phyloP scores from a whole-genome alignment of 345 rosid genomes.

The Camelina hispida region DNA sequence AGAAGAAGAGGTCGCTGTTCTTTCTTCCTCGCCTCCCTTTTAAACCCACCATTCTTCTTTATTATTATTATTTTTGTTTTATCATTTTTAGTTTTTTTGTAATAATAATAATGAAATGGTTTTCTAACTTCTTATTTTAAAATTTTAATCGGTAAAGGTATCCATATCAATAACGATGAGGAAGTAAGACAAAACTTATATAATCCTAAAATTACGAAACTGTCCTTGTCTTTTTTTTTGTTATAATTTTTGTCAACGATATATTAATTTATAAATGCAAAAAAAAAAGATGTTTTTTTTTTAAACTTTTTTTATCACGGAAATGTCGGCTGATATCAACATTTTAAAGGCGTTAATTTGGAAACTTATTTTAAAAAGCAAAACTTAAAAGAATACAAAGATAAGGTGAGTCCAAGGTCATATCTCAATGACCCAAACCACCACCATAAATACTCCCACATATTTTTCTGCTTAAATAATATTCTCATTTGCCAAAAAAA shows the following conservation, averaged over 20 bases:
- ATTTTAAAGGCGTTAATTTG: conserved; percentile 31
- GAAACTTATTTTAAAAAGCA: conserved; percentile 13
- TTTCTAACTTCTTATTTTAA: conserved; percentile 7
- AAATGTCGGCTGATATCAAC: conserved; percentile 38
- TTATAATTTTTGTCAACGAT: conserved; percentile 22
- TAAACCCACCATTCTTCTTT: conserved; percentile 44
- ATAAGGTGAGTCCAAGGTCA: conserved; percentile 45
- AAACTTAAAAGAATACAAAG: conserved; percentile 36
- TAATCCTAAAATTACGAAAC: conserved; percentile 13
- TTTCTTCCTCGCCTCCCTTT: conserved; percentile 50
- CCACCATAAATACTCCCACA: conserved; percentile 43
- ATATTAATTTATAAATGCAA: not conserved
- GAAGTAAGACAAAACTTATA: conserved; percentile 31
- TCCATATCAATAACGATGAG: conserved; percentile 28
- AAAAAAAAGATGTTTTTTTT: not conserved
- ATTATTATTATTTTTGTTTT: conserved; percentile 26
- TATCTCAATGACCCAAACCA: conserved; percentile 42
- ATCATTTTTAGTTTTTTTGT: conserved; percentile 9
- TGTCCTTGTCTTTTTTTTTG: conserved; percentile 12
- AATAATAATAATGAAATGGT: conserved; percentile 5
- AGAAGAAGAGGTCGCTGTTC: conserved; percentile 51
- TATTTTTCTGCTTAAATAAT: conserved; percentile 26
- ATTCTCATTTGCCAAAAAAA: not conserved
- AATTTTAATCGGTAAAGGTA: conserved; percentile 4
- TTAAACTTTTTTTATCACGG: conserved; percentile 34